Conservation (phyloP, 257 asterid species). For the Buddleja alternifolia region DNA sequence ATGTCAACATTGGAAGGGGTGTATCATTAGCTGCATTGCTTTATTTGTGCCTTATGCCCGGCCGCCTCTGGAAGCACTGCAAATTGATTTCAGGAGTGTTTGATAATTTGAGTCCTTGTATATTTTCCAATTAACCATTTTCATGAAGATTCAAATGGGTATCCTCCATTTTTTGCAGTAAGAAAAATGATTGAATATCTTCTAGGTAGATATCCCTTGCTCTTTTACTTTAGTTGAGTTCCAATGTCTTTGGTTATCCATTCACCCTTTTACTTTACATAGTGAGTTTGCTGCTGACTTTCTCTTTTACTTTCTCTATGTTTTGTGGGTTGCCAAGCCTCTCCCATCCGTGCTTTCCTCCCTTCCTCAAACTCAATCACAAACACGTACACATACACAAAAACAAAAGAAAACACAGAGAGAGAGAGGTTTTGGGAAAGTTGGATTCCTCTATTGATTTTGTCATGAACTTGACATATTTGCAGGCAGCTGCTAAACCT, state of each 20-base stretch:
- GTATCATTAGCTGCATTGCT: neutral
- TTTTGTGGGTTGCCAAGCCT: neutral
- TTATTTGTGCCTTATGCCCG: conserved; percentile 11
- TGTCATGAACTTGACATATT: conserved; percentile 26
- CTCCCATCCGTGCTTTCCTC: too few species aligned
- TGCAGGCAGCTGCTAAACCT: conserved; percentile 50
- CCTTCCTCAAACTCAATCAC: too few species aligned
- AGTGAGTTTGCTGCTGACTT: neutral
- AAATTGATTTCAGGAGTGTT: neutral
- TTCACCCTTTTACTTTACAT: neutral
- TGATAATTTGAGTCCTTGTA: neutral
- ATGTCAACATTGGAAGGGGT: conserved; percentile 1
- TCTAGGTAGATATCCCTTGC: neutral
- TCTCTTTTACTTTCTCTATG: neutral
- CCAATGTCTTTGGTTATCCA: neutral
- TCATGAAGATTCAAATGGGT: neutral
- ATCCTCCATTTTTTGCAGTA: neutral
- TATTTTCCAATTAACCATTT: neutral
- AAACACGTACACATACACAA: neutral
- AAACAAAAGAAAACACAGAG: too few species aligned
- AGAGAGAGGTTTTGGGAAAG: conserved; percentile 10
- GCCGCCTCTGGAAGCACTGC: conserved; percentile 8
- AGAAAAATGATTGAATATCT: neutral
- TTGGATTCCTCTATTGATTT: conserved; percentile 20
- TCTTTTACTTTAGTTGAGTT: conserved; percentile 9